phyloP scores from a whole-genome alignment of 2,329 filamentous ascomycete species.

The Huntiella moniliformis region DNA sequence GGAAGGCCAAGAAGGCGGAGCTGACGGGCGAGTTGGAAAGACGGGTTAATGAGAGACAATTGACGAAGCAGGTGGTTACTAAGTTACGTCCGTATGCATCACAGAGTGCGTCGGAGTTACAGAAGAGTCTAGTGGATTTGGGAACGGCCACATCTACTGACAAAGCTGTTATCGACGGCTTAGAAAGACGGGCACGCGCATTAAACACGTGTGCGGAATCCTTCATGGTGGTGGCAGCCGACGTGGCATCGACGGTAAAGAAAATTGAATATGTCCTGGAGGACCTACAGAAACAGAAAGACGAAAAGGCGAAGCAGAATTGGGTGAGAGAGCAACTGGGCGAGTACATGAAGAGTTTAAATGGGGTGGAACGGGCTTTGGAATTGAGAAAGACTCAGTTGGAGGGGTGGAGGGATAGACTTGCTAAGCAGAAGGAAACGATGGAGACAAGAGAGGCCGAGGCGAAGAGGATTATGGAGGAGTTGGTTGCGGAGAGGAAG shows the following conservation, averaged over 20 bases:
- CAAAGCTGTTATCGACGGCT: conserved; percentile 66
- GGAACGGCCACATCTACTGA: conserved; percentile 60
- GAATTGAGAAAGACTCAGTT: conserved; percentile 67
- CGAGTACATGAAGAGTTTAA: conserved; percentile 72
- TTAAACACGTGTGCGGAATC: conserved; percentile 84
- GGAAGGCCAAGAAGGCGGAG: conserved; percentile 60
- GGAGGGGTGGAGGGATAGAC: conserved; percentile 68
- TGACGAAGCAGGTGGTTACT: conserved; percentile 63
- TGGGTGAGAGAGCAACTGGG: conserved; percentile 73
- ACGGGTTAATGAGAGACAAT: conserved; percentile 49
- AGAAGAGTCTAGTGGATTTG: conserved; percentile 64
- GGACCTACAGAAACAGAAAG: conserved; percentile 82
- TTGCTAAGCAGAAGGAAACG: conserved; percentile 62
- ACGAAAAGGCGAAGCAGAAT: conserved; percentile 62
- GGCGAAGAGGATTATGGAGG: conserved; percentile 79
- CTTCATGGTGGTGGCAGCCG: conserved; percentile 64
- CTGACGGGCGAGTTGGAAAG: conserved; percentile 55
- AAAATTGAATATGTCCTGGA: conserved; percentile 69
- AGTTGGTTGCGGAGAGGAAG: conserved; percentile 61
- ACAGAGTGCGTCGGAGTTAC: conserved; percentile 68
- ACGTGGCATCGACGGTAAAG: conserved; percentile 76
- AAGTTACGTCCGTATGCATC: conserved; percentile 85
- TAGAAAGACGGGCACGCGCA: conserved; percentile 74
- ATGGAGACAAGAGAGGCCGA: conserved; percentile 64
- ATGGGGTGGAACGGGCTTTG: conserved; percentile 81